A percentile compares a stretch with the other conserved stretches of the same genome.
Evolutionary conservation across 2,329 filamentous ascomycete genomes (phyloP).

Genomic region (Fusarium chlamydosporum): DNA sequence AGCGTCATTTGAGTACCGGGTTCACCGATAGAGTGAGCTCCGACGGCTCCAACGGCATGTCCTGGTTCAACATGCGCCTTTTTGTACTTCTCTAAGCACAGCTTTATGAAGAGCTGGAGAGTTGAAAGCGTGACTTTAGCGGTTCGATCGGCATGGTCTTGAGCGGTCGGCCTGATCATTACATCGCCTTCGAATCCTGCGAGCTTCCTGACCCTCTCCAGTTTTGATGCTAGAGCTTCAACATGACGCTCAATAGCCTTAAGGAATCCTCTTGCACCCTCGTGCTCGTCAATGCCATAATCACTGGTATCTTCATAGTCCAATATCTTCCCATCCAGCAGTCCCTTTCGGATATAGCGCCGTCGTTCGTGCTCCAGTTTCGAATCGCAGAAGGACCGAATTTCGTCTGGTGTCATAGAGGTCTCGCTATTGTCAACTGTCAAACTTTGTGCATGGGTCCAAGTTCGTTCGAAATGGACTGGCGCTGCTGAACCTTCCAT

Average conservation of each 20-base stretch:
- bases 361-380: slow-evolving; percentile 77
- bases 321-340: slow-evolving; percentile 73
- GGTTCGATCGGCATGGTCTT: slow-evolving; percentile 74
- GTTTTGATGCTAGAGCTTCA: slow-evolving; percentile 69
- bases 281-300: slow-evolving; percentile 80
- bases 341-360: slow-evolving; percentile 72
- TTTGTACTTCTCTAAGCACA: slow-evolving; percentile 91
- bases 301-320: slow-evolving; percentile 79
- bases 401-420: slow-evolving; percentile 80
- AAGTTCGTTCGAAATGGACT: slow-evolving; percentile 92
- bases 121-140: slow-evolving; percentile 86
- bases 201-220: slow-evolving; percentile 67
- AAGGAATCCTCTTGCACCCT: slow-evolving; percentile 86
- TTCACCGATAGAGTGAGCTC: slow-evolving; percentile 97
- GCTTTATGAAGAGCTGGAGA: slow-evolving; percentile 79
- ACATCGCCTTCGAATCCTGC: slow-evolving; percentile 63
- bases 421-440: slow-evolving; percentile 85
- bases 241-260: slow-evolving; percentile 83
- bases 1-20: slow-evolving; percentile 99
- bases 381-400: slow-evolving; percentile 75
- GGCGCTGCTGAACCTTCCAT: slow-evolving; percentile 97
- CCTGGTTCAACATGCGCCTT: slow-evolving; percentile 93
- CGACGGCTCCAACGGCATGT: slow-evolving; percentile 94
- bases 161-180: slow-evolving; percentile 45
- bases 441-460: slow-evolving; percentile 80